Evolutionary conservation across 495 filamentous ascomycete genomes (phyloP).

Genomic region (Penicilliopsis zonata): DNA sequence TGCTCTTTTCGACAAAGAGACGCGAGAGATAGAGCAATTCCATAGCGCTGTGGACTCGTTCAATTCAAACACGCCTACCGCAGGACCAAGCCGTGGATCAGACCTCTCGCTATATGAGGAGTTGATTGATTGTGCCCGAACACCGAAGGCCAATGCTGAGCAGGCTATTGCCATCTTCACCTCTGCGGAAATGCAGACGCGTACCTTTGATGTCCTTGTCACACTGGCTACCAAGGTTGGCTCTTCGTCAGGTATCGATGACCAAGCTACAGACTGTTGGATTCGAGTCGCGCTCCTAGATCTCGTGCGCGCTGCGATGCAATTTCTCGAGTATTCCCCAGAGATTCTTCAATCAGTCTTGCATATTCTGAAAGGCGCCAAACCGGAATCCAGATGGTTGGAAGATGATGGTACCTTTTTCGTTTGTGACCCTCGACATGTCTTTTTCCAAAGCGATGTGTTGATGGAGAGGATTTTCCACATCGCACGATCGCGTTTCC

Average conservation of each 20-base stretch:
- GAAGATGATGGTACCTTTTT: conserved; percentile 18
- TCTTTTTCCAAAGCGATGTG: conserved; percentile 41
- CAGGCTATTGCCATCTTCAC: conserved; percentile 38
- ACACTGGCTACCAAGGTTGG: conserved; percentile 35
- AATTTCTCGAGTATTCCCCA: conserved; percentile 51
- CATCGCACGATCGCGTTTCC: conserved; percentile 62
- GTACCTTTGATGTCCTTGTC: conserved; percentile 52
- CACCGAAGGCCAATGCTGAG: conserved; percentile 24
- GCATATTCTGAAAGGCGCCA: conserved; percentile 38
- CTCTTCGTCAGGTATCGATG: conserved; percentile 27
- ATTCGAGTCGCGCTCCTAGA: conserved; percentile 52
- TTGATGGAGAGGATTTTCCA: conserved; percentile 45
- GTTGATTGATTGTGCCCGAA: conserved; percentile 34
- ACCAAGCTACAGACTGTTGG: conserved; percentile 21
- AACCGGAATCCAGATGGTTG: conserved; percentile 16
- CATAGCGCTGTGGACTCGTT: conserved; percentile 47
- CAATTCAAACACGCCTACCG: conserved; percentile 23
- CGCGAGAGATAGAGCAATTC: conserved; percentile 48
- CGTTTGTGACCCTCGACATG: conserved; percentile 32
- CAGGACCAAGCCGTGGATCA: conserved; percentile 12
- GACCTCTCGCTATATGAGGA: conserved; percentile 38
- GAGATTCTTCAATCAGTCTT: conserved; percentile 52
- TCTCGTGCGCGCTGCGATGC: conserved; percentile 44
- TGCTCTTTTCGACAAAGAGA: conserved; percentile 44
- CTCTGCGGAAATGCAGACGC: conserved; percentile 37